Evolutionary conservation across 208 protist genomes (phyloP), one percentile per base, ranked within the genome.

Genomic region (Wallacemonas collosoma): DNA sequence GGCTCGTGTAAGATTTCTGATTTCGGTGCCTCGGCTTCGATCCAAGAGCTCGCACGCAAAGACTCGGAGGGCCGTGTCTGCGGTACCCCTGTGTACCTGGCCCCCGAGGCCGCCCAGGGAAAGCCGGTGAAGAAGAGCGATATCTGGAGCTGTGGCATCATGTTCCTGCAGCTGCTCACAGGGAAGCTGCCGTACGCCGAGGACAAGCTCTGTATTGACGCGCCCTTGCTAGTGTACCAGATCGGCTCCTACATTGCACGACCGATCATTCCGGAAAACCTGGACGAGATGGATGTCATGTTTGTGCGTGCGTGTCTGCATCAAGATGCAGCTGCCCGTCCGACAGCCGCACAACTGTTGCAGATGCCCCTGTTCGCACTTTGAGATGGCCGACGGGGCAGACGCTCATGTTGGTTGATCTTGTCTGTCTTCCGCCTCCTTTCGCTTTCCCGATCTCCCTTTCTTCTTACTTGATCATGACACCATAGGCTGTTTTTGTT

Each of bases 1-100:
- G 91, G 93, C 8, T 83, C 75, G 50, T 96, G 91, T 75, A 98
- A 98, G 60, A 89, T 98, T n/a, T 92, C 88, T 4, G 94, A 98
- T 76, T 98, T 98, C 67, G 94, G 94, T 3, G 89, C 93, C 45
- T 91, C 85, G 4, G 88, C 89, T 54, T 89, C 81, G 67, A 65
- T 93, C 61, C 79, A 91, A 51, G 87, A 94, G 70, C 62, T 95
- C 14, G 88, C 81, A 14, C 82, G 83, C 6, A 81, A 83, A 61
- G 82, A 89, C 67, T 75, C 72, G 45, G 68, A 86, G 45, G 89
- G 86, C 1, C 68, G 81, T 68, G 78, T 95, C 11, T 80, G 78
- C 44, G 93, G 93, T 14, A 97, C 93, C 4, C 93, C 93, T 1
- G 85, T 94, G 12, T 97, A 97, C 79, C 79, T 97, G 15, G 87